Conservation (phyloP, 805 yeast species). For the Kluyveromyces lactis region DNA sequence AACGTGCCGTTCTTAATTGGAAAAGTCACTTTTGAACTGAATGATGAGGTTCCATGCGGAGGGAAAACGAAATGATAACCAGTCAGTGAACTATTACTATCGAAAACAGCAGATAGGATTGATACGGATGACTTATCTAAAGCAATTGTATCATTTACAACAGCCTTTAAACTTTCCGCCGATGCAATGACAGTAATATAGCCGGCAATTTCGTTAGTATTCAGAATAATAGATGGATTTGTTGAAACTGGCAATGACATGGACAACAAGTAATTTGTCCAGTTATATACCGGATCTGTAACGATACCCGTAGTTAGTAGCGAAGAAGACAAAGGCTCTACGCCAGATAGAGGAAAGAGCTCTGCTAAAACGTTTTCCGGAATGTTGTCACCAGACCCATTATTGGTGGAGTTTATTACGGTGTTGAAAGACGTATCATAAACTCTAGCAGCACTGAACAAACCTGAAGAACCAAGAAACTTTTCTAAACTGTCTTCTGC, state of each 20-base stretch:
- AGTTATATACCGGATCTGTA: constrained; percentile 57
- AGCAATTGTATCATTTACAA: constrained; percentile 35
- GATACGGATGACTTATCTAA: constrained; percentile 31
- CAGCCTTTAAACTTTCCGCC: constrained; percentile 36
- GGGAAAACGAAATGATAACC: constrained; percentile 38
- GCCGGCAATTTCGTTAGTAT: constrained; percentile 57
- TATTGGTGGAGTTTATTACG: constrained; percentile 38
- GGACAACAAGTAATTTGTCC: constrained; percentile 49
- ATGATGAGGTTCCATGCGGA: constrained; percentile 21
- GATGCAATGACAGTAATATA: constrained; percentile 53
- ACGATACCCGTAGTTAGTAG: constrained; percentile 39
- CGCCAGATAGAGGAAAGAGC: constrained; percentile 44
- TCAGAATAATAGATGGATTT: constrained; percentile 58
- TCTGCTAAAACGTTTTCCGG: constrained; percentile 28
- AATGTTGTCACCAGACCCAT: constrained; percentile 31
- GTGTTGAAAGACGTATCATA: constrained; percentile 51
- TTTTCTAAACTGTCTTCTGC: constrained; percentile 46
- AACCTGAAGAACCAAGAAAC: constrained; percentile 54
- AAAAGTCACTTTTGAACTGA: constrained; percentile 17
- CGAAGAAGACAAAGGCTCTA: constrained; percentile 38
- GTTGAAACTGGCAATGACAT: constrained; percentile 70
- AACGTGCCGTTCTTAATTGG: constrained; percentile 28
- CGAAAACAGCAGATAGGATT: constrained; percentile 24
- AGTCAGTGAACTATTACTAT: constrained; percentile 16
- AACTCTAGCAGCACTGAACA: constrained; percentile 54